Percentiles rank a stretch among this genome's conserved stretches.
These are phyloP conservation scores for Solanum clarkiae DNA, from an alignment of 257 asterid genomes.

Conservation along the genomic window DNA sequence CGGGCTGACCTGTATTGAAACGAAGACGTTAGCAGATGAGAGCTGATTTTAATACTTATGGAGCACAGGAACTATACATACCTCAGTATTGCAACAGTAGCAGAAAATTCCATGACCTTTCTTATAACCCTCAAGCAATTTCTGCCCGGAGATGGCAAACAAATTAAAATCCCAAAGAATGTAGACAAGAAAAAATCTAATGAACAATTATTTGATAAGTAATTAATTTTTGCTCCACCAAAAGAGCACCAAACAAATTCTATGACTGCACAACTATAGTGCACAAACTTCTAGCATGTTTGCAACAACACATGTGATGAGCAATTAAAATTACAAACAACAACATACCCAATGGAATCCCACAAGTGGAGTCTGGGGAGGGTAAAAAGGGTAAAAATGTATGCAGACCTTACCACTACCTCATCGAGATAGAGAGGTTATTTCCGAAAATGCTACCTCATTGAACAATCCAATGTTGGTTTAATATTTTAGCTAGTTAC, in stretches of 20 bases:
- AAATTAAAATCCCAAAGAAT: not conserved
- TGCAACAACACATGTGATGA: not conserved
- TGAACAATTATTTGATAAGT: not conserved
- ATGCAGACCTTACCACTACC: too few species aligned
- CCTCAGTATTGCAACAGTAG: constrained; percentile 58
- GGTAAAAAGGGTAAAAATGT: too few species aligned
- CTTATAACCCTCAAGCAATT: constrained; percentile 46
- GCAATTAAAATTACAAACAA: not conserved
- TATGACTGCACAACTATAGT: not conserved
- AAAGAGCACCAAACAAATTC: not conserved
- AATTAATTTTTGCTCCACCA: not conserved
- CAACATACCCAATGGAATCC: too few species aligned
- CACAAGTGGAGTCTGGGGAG: too few species aligned
- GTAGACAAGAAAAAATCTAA: not conserved
- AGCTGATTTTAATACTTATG: not conserved
- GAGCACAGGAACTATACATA: constrained; percentile 7
- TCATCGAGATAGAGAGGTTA: too few species aligned
- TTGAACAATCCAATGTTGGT: not conserved
- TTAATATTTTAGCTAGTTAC: constrained; percentile 23
- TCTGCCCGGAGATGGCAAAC: constrained; percentile 24
- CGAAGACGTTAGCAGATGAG: not conserved
- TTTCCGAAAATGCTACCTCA: too few species aligned
- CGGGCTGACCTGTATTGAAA: constrained; percentile 63
- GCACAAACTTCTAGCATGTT: not conserved
- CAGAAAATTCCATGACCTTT: constrained; percentile 62